Percentiles rank a stretch among this genome's conserved stretches.
Conservation (phyloP, 148 eudicot genomes). For the Fagopyrum homotropicum region DNA sequence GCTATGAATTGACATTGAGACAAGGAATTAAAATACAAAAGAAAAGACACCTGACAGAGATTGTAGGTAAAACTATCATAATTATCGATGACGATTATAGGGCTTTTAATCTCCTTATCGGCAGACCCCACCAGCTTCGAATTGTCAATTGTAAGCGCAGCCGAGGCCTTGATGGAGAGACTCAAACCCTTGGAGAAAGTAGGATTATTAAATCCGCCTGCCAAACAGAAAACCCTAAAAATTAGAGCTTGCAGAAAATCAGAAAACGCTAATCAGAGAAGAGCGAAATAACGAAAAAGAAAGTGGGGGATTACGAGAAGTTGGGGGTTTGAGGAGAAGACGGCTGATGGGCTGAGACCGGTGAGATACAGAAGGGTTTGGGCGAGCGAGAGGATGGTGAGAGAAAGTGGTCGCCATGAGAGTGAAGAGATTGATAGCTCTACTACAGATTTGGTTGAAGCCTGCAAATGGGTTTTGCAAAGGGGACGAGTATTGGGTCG, state of each 20-base stretch:
- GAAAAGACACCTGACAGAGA: slow-evolving; percentile 70
- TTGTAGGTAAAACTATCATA: slow-evolving; percentile 98
- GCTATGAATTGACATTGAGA: background rate
- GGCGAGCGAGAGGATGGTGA: background rate
- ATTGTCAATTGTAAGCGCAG: slow-evolving; percentile 15
- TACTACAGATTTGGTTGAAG: background rate
- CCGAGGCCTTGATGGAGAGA: slow-evolving; percentile 14
- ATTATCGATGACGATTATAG: slow-evolving; percentile 81
- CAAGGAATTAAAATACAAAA: background rate
- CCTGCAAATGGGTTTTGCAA: background rate
- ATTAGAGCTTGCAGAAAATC: background rate
- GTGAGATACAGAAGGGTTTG: background rate
- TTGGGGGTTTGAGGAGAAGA: background rate
- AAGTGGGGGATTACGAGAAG: background rate
- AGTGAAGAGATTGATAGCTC: background rate
- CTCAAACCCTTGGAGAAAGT: slow-evolving; percentile 9
- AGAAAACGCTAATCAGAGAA: background rate
- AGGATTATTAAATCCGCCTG: background rate
- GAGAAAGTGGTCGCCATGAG: slow-evolving; percentile 2
- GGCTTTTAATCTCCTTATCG: slow-evolving; percentile 17
- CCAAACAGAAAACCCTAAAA: slow-evolving; percentile 6
- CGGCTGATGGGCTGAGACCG: background rate
- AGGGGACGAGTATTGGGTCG: background rate
- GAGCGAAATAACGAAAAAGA: background rate
- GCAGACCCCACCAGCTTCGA: slow-evolving; percentile 15